Evolutionary conservation across 108 stramenopile genomes (phyloP).

Genomic region (Licmophora abbreviata): DNA sequence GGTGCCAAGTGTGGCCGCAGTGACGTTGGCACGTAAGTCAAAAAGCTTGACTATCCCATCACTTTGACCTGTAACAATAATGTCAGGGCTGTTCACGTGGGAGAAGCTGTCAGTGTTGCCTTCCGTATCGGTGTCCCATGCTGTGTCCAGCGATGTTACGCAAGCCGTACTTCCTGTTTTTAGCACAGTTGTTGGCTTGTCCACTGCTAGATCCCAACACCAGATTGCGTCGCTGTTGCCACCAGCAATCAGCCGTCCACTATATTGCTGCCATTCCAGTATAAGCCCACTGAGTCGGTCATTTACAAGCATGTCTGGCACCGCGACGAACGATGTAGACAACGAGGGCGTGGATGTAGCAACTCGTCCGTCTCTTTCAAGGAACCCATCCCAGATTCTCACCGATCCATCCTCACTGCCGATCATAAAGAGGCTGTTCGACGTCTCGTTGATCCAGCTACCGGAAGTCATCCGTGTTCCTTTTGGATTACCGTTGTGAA

Average conservation of each 20-base stretch:
- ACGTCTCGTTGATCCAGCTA: constrained; percentile 87
- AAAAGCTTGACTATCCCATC: constrained; percentile 83
- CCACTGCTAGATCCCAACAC: constrained; percentile 89
- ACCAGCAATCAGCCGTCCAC: constrained; percentile 69
- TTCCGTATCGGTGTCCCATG: constrained; percentile 44
- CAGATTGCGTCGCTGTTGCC: constrained; percentile 68
- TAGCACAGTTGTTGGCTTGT: constrained; percentile 48
- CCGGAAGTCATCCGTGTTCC: constrained; percentile 78
- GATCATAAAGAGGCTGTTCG: constrained; percentile 70
- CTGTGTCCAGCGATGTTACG: constrained; percentile 78
- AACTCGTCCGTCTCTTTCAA: constrained; percentile 52
- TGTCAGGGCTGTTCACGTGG: constrained; percentile 50
- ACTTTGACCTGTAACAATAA: constrained; percentile 82
- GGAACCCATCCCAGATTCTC: constrained; percentile 72
- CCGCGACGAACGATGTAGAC: constrained; percentile 77
- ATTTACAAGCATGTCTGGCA: constrained; percentile 65
- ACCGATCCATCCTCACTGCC: constrained; percentile 92
- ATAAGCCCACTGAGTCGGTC: constrained; percentile 72
- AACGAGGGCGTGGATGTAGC: constrained; percentile 40
- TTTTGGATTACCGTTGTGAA: constrained; percentile 56
- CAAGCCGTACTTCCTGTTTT: constrained; percentile 51
- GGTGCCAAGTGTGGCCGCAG: constrained; percentile 2
- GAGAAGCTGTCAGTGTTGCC: not conserved
- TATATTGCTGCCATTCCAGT: constrained; percentile 76
- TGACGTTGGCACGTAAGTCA: constrained; percentile 57